Evolutionary conservation across 306 rosid genomes (phyloP), one percentile per base, ranked within the genome.

Genomic region (Crataegus laevigata): DNA sequence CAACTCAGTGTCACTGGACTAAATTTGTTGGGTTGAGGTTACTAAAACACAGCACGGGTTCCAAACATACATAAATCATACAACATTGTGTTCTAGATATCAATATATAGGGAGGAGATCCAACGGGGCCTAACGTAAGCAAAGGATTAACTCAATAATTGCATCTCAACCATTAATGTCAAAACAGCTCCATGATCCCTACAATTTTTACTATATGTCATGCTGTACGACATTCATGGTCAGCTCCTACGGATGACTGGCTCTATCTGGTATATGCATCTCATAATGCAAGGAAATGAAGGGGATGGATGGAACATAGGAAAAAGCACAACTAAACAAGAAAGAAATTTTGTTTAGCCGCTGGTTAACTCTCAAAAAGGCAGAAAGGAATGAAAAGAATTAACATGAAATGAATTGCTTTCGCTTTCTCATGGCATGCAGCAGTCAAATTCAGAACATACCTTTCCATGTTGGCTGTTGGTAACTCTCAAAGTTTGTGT

Each of bases 391-490:
- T 62, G 29, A 14, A 58, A 72, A 64, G 26, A 47, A 40, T 15
- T 36, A 6, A 54, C 14, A 12, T 0, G 8, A 58, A 36, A 21
- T 24, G 67, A 74, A 11, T 14, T 42, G 61, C 57, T 11, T 58
- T 73, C 21, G 54, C 54, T 47, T 17, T 17, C 18, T 55, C 36
- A 36, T 72, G 54, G 3, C 76, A 58, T 38, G 54, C 32, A 57
- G 25, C 63, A 24, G 28, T 63, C 43, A 73, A 73, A 28, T 60
- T 59, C 58, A 40, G 21, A 42, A 29, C 45, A 66, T 91, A 96
- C 99, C 99, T 96, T 96, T 77, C 99, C 99, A 59, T 89, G 96
- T 81, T 90, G 99, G 87, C 85, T 90, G 79, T 96, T 96, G n/a
- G 93, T 90, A 80, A 96, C 90, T 88, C 80, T 96, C 83, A 96